Percentiles rank a stretch among this genome's conserved stretches.
These are phyloP conservation scores for Aphanomyces astaci DNA, from an alignment of 352 stramenopile species.

Conservation along the genomic window DNA sequence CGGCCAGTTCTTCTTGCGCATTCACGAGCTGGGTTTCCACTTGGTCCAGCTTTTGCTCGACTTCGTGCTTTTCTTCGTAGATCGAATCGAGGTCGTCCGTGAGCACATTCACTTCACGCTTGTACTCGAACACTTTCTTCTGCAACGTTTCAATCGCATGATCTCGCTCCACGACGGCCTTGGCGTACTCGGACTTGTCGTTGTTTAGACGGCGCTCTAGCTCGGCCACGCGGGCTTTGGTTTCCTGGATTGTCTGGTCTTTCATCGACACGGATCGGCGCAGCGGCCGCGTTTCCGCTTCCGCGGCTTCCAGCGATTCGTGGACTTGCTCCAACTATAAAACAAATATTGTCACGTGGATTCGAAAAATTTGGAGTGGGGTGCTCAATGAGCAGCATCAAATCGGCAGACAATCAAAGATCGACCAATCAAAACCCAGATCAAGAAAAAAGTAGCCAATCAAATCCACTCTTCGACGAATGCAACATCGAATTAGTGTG, in stretches of 20 bases:
- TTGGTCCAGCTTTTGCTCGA: conserved; percentile 6
- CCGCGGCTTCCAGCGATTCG: neutral
- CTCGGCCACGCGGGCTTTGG: neutral
- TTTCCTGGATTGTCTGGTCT: conserved; percentile 11
- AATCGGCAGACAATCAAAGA: too few species aligned
- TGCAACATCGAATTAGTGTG: too few species aligned
- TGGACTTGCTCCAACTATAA: conserved; percentile 1
- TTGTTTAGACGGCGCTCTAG: conserved; percentile 3
- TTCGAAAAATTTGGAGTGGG: too few species aligned
- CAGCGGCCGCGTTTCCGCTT: neutral
- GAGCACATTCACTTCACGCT: conserved; percentile 20
- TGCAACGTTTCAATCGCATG: conserved; percentile 15
- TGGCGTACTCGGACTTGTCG: conserved; percentile 15
- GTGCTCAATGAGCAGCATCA: too few species aligned
- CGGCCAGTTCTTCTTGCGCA: conserved; percentile 1
- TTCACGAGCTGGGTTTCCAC: conserved; percentile 41
- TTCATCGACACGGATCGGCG: neutral
- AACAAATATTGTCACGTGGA: neutral
- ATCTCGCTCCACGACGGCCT: conserved; percentile 4
- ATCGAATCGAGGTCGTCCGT: conserved; percentile 20
- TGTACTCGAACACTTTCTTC: neutral
- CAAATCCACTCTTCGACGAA: too few species aligned
- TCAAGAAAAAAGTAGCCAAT: too few species aligned
- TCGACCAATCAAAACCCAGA: too few species aligned
- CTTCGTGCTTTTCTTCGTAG: conserved; percentile 23